These are phyloP conservation scores for Klebsormidium nitens DNA, from an alignment of 139 green algal genomes.

Conservation along the genomic window DNA sequence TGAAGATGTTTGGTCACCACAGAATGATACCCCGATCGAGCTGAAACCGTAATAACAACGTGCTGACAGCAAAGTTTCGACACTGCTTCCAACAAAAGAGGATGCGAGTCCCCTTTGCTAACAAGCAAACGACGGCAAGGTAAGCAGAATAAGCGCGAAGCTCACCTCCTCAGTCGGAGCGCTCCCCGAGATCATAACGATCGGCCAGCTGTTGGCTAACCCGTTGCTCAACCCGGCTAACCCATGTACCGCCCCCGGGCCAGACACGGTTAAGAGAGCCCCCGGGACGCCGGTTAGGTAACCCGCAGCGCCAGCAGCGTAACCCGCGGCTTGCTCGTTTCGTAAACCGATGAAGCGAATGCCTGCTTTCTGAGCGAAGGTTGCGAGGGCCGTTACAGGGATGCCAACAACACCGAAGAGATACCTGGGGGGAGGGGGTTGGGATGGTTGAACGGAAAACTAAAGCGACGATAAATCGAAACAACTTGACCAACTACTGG, in stretches of 20 bases:
- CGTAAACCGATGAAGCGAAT: conserved; percentile 73
- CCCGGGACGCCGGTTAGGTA: conserved; percentile 67
- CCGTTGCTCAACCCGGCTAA: conserved; percentile 67
- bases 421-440: too few relatives aligned
- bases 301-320: conserved; percentile 63
- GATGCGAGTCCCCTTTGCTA: too few relatives aligned
- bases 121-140: too few relatives aligned
- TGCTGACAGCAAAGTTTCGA: too few relatives aligned
- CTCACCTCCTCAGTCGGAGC: conserved; percentile 57
- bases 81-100: too few relatives aligned
- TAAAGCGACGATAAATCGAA: too few relatives aligned
- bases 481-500: too few relatives aligned
- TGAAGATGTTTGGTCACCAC: too few relatives aligned
- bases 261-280: conserved; percentile 74
- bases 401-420: conserved; percentile 82
- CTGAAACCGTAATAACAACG: too few relatives aligned
- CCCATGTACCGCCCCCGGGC: conserved; percentile 67
- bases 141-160: too few relatives aligned
- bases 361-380: conserved; percentile 56
- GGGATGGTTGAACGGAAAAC: too few relatives aligned
- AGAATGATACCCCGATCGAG: too few relatives aligned
- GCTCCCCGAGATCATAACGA: conserved; percentile 66
- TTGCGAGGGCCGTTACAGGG: conserved; percentile 73
- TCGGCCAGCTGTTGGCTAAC: conserved; percentile 65
- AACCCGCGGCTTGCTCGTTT: conserved; percentile 82